Evolutionary conservation across 148 eudicot species (phyloP).

Genomic region (Camellia sinensis): DNA sequence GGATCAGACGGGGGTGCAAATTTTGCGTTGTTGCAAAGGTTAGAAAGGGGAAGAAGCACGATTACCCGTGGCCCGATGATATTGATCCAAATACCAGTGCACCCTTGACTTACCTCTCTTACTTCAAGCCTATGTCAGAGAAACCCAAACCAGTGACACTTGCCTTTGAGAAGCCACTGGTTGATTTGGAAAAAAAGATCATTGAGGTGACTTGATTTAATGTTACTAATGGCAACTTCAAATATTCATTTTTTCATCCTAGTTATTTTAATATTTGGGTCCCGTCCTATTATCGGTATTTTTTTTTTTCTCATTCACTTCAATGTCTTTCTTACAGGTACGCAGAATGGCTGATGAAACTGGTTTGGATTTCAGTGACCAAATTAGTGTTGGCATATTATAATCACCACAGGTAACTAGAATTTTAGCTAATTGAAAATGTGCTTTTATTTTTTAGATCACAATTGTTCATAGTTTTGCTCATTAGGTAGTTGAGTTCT

Average conservation of each 20-base stretch:
- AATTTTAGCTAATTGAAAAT: neutral
- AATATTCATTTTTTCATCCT: no score
- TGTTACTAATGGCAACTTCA: neutral
- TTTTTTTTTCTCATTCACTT: neutral
- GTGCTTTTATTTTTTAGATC: neutral
- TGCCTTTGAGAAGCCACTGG: conserved; percentile 31
- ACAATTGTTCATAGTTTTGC: neutral
- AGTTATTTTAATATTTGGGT: neutral
- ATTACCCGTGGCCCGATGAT: conserved; percentile 33
- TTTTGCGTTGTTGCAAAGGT: conserved; percentile 15
- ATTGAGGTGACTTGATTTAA: conserved; percentile 18
- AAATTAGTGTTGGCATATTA: no score
- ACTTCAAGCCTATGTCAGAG: conserved; percentile 30
- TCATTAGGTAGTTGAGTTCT: neutral
- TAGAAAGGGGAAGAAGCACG: conserved; percentile 28
- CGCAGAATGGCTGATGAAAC: conserved; percentile 30
- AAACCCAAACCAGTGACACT: conserved; percentile 31
- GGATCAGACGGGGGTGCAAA: conserved; percentile 6
- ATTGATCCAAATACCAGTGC: conserved; percentile 12
- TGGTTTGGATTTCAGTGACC: conserved; percentile 32
- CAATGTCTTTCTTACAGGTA: conserved; percentile 8
- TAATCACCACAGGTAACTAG: conserved; percentile 20
- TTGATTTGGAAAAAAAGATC: conserved; percentile 28
- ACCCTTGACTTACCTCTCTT: conserved; percentile 23
- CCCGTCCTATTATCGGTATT: neutral